Conservation (phyloP, 2,329 filamentous ascomycete species). For the Cercospora sesami region DNA sequence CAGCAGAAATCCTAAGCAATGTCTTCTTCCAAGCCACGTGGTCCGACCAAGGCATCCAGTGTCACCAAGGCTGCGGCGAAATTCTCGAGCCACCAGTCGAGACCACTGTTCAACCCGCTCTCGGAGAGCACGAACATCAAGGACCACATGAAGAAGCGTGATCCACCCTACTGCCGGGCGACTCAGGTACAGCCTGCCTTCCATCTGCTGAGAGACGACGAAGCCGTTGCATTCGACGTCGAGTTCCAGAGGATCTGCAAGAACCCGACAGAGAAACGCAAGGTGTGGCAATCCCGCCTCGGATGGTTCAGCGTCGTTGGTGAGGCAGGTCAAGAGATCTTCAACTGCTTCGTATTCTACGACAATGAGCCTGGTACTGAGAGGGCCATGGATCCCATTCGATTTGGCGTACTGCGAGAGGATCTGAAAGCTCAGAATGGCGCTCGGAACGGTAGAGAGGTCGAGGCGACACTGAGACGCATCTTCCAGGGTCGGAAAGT, state of each 20-base stretch:
- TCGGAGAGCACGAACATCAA: background rate
- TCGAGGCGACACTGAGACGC: background rate
- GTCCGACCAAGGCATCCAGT: background rate
- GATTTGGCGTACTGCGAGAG: background rate
- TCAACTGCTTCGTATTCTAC: slow-evolving; percentile 10
- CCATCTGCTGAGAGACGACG: background rate
- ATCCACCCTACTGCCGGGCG: background rate
- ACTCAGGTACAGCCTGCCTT: background rate
- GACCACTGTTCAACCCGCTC: background rate
- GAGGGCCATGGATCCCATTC: background rate
- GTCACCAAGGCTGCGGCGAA: background rate
- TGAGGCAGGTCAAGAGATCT: slow-evolving; percentile 12
- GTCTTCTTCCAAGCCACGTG: background rate
- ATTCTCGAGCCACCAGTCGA: background rate
- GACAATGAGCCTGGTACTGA: background rate
- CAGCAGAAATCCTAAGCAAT: too few relatives aligned
- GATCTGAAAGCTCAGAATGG: background rate
- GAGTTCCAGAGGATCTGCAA: background rate
- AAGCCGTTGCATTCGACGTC: background rate
- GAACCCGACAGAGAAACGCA: background rate
- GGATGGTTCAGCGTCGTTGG: background rate
- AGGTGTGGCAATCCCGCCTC: background rate
- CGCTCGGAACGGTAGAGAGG: background rate
- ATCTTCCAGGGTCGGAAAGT: background rate
- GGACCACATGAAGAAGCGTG: background rate